phyloP scores from a whole-genome alignment of 2,329 filamentous ascomycete species.

The Leptographium flavum region DNA sequence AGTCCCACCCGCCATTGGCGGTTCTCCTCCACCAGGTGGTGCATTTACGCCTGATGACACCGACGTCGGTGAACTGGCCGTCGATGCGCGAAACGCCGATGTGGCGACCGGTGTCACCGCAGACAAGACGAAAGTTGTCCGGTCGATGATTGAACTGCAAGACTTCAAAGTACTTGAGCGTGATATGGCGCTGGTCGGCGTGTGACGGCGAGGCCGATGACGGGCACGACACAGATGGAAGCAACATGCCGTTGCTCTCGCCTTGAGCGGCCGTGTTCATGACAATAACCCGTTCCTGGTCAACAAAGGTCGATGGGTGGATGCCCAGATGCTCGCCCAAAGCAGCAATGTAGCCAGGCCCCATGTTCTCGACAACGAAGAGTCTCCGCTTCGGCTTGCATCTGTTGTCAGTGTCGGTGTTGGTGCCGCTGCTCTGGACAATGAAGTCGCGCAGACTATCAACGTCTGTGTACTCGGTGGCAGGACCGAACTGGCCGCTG shows the following conservation, averaged over 20 bases:
- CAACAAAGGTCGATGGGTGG: slow-evolving; percentile 14
- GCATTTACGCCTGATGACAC: slow-evolving; percentile 12
- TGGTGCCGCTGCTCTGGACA: neutral
- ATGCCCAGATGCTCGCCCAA: slow-evolving; percentile 12
- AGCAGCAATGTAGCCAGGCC: slow-evolving; percentile 10
- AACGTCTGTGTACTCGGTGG: slow-evolving; percentile 6
- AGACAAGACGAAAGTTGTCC: slow-evolving; percentile 12
- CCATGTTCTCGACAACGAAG: slow-evolving; percentile 14
- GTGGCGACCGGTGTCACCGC: slow-evolving; percentile 13
- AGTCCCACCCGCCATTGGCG: slow-evolving; percentile 12
- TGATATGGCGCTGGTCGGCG: slow-evolving; percentile 5
- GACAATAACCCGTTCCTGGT: slow-evolving; percentile 15
- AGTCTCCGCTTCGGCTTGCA: slow-evolving; percentile 4
- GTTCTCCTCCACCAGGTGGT: slow-evolving; percentile 11
- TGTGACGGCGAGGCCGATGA: neutral
- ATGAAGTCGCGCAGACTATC: slow-evolving; percentile 1
- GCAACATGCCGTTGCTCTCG: slow-evolving; percentile 12
- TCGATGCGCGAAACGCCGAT: slow-evolving; percentile 12
- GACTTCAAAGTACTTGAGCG: slow-evolving; percentile 14
- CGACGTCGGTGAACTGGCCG: slow-evolving; percentile 11
- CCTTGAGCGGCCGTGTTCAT: slow-evolving; percentile 10
- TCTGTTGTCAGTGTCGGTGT: neutral
- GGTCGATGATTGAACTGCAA: slow-evolving; percentile 11
- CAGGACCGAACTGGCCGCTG: slow-evolving; percentile 4
- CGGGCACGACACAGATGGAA: slow-evolving; percentile 3